phyloP scores from a whole-genome alignment of 225 moss, liverwort and hornwort genomes.

The Climacium dendroides region DNA sequence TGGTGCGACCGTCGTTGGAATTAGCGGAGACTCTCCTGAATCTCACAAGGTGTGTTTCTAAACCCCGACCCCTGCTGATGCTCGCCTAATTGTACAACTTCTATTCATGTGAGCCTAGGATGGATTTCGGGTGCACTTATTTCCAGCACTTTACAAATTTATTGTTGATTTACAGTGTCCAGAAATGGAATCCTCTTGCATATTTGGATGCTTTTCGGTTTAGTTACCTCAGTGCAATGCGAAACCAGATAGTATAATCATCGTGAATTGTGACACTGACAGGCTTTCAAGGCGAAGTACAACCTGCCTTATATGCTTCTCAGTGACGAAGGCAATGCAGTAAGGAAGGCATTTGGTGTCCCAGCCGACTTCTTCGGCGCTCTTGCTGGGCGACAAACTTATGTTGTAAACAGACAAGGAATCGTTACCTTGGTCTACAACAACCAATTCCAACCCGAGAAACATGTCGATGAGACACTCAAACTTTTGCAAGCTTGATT shows the following conservation, averaged over 20 bases:
- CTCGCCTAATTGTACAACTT: neutral
- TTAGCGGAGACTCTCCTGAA: conserved; percentile 73
- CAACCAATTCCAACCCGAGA: conserved; percentile 97
- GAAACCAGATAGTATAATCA: neutral
- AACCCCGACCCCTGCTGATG: neutral
- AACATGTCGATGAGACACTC: conserved; percentile 82
- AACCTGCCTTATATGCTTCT: conserved; percentile 74
- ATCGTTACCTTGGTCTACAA: conserved; percentile 33
- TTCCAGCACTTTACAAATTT: neutral
- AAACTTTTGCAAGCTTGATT: conserved; percentile 45
- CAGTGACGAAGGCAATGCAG: conserved; percentile 72
- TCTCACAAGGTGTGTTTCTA: conserved; percentile 60
- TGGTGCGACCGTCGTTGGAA: conserved; percentile 81
- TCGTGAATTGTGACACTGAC: neutral
- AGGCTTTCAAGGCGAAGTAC: conserved; percentile 92
- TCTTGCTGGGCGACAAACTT: conserved; percentile 86
- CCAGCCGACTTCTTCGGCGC: conserved; percentile 82
- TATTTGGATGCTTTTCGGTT: neutral
- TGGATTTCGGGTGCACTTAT: neutral
- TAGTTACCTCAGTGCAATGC: neutral
- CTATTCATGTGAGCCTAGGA: neutral
- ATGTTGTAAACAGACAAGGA: conserved; percentile 84
- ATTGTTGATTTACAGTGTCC: too few species aligned
- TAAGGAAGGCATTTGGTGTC: conserved; percentile 80
- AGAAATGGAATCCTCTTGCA: neutral